Evolutionary conservation across 2,329 filamentous ascomycete genomes (phyloP).

Genomic region (Fusarium tjaetaba): DNA sequence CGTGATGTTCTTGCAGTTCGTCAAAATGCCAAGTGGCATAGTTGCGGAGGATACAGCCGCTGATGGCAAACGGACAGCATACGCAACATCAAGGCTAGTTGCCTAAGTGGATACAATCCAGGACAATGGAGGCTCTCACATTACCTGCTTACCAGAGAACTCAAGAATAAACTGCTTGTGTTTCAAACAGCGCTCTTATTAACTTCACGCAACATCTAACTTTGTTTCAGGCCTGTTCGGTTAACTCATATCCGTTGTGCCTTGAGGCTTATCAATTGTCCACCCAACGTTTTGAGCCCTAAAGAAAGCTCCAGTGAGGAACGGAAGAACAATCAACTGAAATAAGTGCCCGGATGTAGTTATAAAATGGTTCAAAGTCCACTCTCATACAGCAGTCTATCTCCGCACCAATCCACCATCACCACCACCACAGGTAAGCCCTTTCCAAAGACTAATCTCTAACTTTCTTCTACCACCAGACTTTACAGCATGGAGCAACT

Average conservation of each 20-base stretch:
- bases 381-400: not conserved
- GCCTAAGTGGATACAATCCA: fast-evolving
- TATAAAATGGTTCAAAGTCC: not conserved
- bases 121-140: fast-evolving
- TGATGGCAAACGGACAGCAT: not conserved
- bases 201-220: fast-evolving
- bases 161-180: not conserved
- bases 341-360: fast-evolving
- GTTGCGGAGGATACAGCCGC: not conserved
- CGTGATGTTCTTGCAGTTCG: too few relatives aligned
- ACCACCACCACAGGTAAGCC: not conserved
- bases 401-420: not conserved
- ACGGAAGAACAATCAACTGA: not conserved
- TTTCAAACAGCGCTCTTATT: too few relatives aligned
- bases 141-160: not conserved
- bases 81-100: fast-evolving
- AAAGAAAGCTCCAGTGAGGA: fast-evolving
- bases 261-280: not conserved
- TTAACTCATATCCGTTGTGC: too few relatives aligned
- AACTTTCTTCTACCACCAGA: too few relatives aligned
- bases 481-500: not conserved
- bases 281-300: not conserved
- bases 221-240: not conserved
- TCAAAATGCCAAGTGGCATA: not conserved
- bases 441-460: not conserved